Evolutionary conservation across 108 stramenopile species (phyloP).

Genomic region (Cyclostephanos tholiformis): DNA sequence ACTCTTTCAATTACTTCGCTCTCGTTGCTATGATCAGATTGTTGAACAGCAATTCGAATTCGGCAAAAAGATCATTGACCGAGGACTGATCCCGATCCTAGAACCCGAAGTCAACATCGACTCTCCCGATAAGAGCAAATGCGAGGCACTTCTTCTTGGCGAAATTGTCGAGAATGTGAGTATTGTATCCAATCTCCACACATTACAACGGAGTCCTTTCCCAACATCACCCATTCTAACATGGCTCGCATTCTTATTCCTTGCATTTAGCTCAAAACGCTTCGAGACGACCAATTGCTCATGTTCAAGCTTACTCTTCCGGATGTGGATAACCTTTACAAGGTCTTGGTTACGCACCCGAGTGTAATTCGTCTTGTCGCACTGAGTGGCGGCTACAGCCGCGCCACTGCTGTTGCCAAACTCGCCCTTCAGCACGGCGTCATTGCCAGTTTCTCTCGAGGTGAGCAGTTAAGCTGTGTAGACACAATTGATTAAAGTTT

Average conservation of each 20-base stretch:
- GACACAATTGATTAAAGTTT: not conserved
- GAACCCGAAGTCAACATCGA: constrained; percentile 84
- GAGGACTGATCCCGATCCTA: constrained; percentile 76
- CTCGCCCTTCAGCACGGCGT: constrained; percentile 67
- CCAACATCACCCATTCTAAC: not conserved
- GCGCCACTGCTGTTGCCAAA: constrained; percentile 56
- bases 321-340: constrained; percentile 62
- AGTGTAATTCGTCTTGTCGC: constrained; percentile 77
- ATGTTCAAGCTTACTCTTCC: constrained; percentile 78
- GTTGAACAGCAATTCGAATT: constrained; percentile 84
- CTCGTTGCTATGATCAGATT: constrained; percentile 24
- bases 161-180: constrained; percentile 53
- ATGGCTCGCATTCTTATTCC: not conserved
- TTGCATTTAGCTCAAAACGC: constrained; percentile 42
- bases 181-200: not conserved
- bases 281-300: constrained; percentile 56
- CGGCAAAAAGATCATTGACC: constrained; percentile 65
- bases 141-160: constrained; percentile 63
- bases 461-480: not conserved
- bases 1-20: not conserved
- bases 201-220: not conserved
- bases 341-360: constrained; percentile 66
- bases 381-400: constrained; percentile 76
- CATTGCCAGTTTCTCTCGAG: constrained; percentile 80
- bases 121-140: constrained; percentile 60